Evolutionary conservation across 805 yeast genomes (phyloP), one percentile per base, ranked within the genome.

Genomic region (Metschnikowia cubensis): DNA sequence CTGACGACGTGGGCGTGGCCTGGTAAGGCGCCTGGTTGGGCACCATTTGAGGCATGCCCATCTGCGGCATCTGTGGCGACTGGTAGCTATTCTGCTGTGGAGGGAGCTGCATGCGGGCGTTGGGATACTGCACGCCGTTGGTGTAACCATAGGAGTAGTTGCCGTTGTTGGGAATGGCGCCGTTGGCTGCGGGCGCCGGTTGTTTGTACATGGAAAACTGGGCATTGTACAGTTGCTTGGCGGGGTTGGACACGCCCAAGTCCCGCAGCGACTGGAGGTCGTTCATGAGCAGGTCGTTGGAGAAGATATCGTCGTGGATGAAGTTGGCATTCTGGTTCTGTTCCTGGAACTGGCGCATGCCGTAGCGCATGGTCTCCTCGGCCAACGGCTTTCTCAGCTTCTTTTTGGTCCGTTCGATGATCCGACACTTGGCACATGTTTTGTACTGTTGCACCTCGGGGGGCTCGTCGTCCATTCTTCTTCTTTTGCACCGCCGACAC

Each of bases 341-440:
- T 53, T 69, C 73, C 49, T 70, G 70, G 54, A 73, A 71, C 57
- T 73, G 77, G 54, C 70, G 70, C 67, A 73, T 65, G 1, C 77
- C 77, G 51, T 73, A 73, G 29, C 70, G 62, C 73, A 73, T 72
- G 45, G 77, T 71, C 47, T 73, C 77, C 56, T 73, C 77, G 4
- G 76, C 75, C 62, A 73, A 65, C 4, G 77, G 77, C 56, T 73
- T 71, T 35, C 76, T 63, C 64, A 66, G 68, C 59, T 71, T 71
- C 64, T 73, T 73, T 60, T 70, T 59, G 45, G 63, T 59, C 52
- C 84, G 66, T 60, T 79, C 84, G 42, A 79, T 75, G 61, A 78
- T 76, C 50, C 84, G 71, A 59, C 84, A 79, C 53, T 80, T 78
- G 59, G 79, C 81, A 64, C 84, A 79, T 3, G 84, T 79, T 53